Evolutionary conservation across 345 rosid genomes (phyloP).

Genomic region (Lenwebbia sp.): DNA sequence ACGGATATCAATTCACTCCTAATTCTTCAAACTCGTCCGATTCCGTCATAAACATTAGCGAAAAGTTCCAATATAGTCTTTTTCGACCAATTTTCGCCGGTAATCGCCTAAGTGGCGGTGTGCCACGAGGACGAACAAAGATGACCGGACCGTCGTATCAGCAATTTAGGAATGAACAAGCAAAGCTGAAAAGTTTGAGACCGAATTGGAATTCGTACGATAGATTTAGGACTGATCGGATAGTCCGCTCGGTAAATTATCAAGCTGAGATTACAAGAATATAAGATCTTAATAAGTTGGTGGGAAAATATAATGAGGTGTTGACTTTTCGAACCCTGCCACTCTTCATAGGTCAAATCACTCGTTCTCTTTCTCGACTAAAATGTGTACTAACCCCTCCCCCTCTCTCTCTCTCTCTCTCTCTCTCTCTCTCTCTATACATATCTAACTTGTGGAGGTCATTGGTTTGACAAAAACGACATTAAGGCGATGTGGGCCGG

Average conservation of each 20-base stretch:
- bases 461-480: not conserved
- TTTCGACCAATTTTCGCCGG: rapidly evolving
- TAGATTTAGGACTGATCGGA: not conserved
- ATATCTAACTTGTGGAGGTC: not conserved
- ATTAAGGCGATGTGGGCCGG: not conserved
- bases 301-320: not conserved
- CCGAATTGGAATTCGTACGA: too few relatives aligned
- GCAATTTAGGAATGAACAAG: too few relatives aligned
- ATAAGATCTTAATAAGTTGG: not conserved
- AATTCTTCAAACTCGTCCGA: not conserved
- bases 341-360: not conserved
- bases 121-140: rapidly evolving
- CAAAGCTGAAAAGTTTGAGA: too few relatives aligned
- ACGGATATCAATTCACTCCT: rapidly evolving
- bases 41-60: not conserved
- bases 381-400: not conserved
- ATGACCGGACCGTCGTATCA: not conserved
- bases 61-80: rapidly evolving
- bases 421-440: not conserved
- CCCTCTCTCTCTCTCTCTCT: not conserved
- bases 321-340: not conserved
- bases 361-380: not conserved
- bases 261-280: not conserved
- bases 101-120: rapidly evolving
- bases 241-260: not conserved